Evolutionary conservation across 2,329 filamentous ascomycete genomes (phyloP).

Genomic region (Diaporthe destruens): DNA sequence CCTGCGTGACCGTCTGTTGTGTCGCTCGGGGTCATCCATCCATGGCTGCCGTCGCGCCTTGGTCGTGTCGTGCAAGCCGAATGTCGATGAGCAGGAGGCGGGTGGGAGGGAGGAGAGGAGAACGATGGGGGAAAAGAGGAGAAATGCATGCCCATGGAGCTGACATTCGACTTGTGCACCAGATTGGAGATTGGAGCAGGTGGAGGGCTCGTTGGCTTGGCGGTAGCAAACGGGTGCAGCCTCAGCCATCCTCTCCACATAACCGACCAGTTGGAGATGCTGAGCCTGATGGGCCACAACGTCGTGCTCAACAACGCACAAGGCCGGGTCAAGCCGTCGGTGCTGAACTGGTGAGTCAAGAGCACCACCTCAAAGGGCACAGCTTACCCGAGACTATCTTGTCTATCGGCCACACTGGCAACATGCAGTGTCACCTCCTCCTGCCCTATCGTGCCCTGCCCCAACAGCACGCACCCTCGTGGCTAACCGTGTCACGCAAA

Average conservation of each 20-base stretch:
- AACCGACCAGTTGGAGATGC: constrained; percentile 91
- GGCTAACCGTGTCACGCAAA: background rate
- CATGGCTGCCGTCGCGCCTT: background rate
- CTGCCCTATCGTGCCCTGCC: constrained; percentile 1
- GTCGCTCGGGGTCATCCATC: constrained; percentile 1
- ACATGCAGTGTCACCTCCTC: constrained; percentile 28
- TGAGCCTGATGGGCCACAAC: constrained; percentile 87
- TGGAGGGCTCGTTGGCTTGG: constrained; percentile 84
- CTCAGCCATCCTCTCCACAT: constrained; percentile 74
- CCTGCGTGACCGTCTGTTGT: background rate
- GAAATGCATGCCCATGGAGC: background rate
- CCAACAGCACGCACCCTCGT: constrained; percentile 33
- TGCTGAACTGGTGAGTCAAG: constrained; percentile 82
- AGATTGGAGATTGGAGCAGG: constrained; percentile 94
- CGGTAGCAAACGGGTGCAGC: constrained; percentile 68
- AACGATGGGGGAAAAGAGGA: constrained; percentile 4
- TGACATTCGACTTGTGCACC: constrained; percentile 39
- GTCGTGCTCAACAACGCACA: constrained; percentile 82
- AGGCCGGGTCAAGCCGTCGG: constrained; percentile 71
- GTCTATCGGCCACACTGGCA: constrained; percentile 42
- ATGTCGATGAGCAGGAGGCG: background rate
- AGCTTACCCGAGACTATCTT: constrained; percentile 13
- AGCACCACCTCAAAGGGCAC: constrained; percentile 47
- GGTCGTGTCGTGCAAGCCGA: constrained; percentile 1
- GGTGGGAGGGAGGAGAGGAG: background rate